Evolutionary conservation across 2,329 filamentous ascomycete species (phyloP), one percentile per base, ranked within the genome.

Genomic region (Triangularia verruculosa): DNA sequence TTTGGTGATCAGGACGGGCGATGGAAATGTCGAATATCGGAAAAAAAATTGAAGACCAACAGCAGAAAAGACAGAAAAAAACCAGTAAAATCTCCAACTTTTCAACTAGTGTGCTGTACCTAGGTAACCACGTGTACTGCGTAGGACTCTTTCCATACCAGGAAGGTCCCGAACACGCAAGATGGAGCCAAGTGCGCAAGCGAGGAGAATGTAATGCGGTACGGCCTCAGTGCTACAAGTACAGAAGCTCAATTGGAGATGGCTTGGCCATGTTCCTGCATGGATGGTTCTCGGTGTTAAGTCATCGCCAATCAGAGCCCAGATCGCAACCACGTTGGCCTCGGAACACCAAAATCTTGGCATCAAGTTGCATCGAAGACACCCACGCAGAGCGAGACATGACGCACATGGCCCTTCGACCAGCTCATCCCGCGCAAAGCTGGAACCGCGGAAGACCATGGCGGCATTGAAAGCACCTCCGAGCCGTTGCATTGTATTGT

Each of bases 291-390:
- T 32, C 32, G n/a, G 20, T 54, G 39, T n/a, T 59, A 59, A 51
- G 34, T 59, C 60, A 43, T 66, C 63, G 61, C 68, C 68, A 69
- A 69, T 69, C 65, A 69, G 57, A 59, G 24, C 53, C 20, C 32
- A 28, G 39, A 56, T 57, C 63, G 32, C 12, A 28, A 60, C 58
- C 68, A 69, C 68, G 68, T 68, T 69, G 47, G 27, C 32, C 22
- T 9, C n/a, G 24, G 34, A 22, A 13, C 9, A 32, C 27, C 57
- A 20, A 51, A 2, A 24, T 43, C 63, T 68, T 66, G 62, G 65
- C 65, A 25, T 27, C 25, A 20, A 57, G n/a, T 47, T 51, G n/a
- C 30, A 34, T n/a, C 22, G 13, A 27, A 43, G 47, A 53, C 20
- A 32, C 12, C 25, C 25, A 20, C 22, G 24, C 28, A 30, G 22